A percentile compares a stretch with the other conserved stretches of the same genome.
Evolutionary conservation across 2,329 filamentous ascomycete species (phyloP).

Genomic region (Cryphonectria japonica): DNA sequence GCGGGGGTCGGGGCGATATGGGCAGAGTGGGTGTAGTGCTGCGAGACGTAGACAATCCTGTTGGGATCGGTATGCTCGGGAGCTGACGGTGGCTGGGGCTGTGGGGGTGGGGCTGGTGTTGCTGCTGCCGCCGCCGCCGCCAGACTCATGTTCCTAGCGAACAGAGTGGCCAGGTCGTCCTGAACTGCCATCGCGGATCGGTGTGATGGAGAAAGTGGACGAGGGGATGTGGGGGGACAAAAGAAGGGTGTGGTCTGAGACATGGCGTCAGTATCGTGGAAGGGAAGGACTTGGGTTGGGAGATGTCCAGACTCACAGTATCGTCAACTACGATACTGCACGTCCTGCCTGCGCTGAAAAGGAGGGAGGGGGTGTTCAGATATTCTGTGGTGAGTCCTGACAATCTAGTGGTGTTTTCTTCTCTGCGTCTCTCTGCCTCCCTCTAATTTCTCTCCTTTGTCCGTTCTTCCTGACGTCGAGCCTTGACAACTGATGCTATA

Average conservation of each 20-base stretch:
- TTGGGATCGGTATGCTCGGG: conserved; percentile 36
- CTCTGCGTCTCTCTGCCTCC: background rate
- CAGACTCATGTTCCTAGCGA: conserved; percentile 75
- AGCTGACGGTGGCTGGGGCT: conserved; percentile 27
- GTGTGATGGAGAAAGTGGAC: conserved; percentile 36
- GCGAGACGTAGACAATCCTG: conserved; percentile 72
- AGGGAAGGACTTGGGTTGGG: background rate
- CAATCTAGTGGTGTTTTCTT: conserved; percentile 20
- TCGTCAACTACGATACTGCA: conserved; percentile 6
- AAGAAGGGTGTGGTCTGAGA: conserved; percentile 6
- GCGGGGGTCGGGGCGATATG: conserved; percentile 54
- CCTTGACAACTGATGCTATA: conserved; percentile 20
- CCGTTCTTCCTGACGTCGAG: conserved; percentile 1
- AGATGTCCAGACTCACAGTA: conserved; percentile 7
- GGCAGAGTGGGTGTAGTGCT: conserved; percentile 83
- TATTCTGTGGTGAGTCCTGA: conserved; percentile 23
- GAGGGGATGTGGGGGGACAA: background rate
- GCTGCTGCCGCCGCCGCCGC: conserved; percentile 19
- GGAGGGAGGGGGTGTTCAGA: background rate
- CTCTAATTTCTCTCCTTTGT: background rate
- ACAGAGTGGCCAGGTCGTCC: conserved; percentile 81
- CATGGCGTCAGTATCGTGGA: conserved; percentile 8
- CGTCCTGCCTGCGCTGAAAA: background rate
- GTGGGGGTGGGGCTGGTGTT: conserved; percentile 39
- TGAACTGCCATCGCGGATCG: conserved; percentile 65